Conservation (phyloP, 2,329 filamentous ascomycete species). For the Simplicillium sp. region DNA sequence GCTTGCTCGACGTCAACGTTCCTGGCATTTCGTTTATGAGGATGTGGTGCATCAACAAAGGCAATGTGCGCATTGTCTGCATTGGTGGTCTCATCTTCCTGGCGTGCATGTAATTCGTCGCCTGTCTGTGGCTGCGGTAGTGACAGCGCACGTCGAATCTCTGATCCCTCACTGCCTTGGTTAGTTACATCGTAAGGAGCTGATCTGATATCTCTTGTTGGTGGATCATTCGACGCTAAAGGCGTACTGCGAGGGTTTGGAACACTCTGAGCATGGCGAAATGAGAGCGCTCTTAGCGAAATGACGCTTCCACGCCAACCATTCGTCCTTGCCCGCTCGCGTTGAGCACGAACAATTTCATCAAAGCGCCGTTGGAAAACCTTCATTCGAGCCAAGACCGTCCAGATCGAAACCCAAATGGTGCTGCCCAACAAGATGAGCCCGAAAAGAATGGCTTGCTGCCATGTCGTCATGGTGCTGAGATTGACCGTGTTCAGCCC, state of each 20-base stretch:
- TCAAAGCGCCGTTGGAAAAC: constrained; percentile 55
- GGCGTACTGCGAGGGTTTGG: neutral
- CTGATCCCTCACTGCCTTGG: no score
- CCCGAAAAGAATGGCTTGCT: constrained; percentile 56
- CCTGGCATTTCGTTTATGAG: neutral
- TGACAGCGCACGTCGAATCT: neutral
- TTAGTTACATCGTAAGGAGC: no score
- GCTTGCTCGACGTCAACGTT: neutral
- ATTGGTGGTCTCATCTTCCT: neutral
- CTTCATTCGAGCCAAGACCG: constrained; percentile 48
- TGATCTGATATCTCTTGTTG: no score
- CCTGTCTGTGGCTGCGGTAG: neutral
- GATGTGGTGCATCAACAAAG: neutral
- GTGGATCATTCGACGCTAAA: no score
- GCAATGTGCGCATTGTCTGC: neutral
- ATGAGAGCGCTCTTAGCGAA: constrained; percentile 10
- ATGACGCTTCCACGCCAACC: constrained; percentile 9
- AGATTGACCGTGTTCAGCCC: constrained; percentile 61
- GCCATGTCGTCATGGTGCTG: constrained; percentile 54
- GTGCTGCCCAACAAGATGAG: constrained; percentile 57
- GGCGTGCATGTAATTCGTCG: no score
- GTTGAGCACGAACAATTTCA: constrained; percentile 34
- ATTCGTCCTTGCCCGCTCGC: constrained; percentile 12
- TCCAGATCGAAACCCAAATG: constrained; percentile 58
- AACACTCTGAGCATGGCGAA: constrained; percentile 7